Percentiles rank a stretch among this genome's conserved stretches.
These are phyloP conservation scores for Eurotiales sp. DNA, from an alignment of 2,329 filamentous ascomycete genomes.

Conservation along the genomic window DNA sequence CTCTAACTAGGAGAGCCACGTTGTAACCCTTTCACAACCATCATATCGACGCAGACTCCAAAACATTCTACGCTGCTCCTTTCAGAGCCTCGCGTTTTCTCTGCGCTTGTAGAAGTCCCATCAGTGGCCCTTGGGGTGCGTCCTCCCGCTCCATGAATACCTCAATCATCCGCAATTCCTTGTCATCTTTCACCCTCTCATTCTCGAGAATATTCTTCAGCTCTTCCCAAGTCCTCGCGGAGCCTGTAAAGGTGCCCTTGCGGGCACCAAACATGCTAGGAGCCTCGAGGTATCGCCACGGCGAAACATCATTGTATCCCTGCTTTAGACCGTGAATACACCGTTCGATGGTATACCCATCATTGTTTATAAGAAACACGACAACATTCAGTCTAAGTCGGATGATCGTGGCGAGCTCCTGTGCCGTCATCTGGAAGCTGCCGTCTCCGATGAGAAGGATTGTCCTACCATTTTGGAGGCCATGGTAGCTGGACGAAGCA, in stretches of 20 bases:
- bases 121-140: neutral
- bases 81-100: too few species aligned
- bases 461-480: slow-evolving; percentile 1
- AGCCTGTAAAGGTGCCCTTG: slow-evolving; percentile 3
- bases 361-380: slow-evolving; percentile 54
- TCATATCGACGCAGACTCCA: too few species aligned
- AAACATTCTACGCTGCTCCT: too few species aligned
- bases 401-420: slow-evolving; percentile 52
- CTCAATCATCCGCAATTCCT: slow-evolving; percentile 1
- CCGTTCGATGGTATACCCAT: slow-evolving; percentile 47
- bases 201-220: slow-evolving; percentile 5
- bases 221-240: slow-evolving; percentile 4
- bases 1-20: too few species aligned
- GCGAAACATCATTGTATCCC: slow-evolving; percentile 23
- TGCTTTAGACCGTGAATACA: slow-evolving; percentile 41
- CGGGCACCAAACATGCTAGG: slow-evolving; percentile 5
- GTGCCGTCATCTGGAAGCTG: slow-evolving; percentile 14
- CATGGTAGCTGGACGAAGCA: slow-evolving; percentile 18
- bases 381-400: slow-evolving; percentile 53
- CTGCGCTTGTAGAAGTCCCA: neutral
- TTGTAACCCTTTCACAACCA: too few species aligned
- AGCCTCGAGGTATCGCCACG: slow-evolving; percentile 69
- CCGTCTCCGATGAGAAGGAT: slow-evolving; percentile 14
- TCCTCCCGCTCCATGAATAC: slow-evolving; percentile 13
- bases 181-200: neutral